phyloP scores from a whole-genome alignment of 352 stramenopile species.

The Thraustotheca clavata region DNA sequence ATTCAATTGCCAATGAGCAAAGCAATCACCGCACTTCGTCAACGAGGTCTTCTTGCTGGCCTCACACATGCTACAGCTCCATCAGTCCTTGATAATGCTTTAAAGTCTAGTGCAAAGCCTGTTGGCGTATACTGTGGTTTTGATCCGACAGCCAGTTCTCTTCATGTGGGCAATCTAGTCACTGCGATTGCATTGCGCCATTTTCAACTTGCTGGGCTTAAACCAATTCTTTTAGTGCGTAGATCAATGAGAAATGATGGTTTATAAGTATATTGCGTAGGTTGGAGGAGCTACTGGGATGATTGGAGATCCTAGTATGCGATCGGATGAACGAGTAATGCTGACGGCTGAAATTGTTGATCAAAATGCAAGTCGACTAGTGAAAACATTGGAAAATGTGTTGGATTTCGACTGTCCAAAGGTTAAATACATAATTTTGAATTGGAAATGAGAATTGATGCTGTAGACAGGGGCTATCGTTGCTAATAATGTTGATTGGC shows the following conservation, averaged over 20 bases:
- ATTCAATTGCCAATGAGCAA: too few relatives aligned
- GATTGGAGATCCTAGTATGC: conserved; percentile 98
- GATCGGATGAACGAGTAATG: conserved; percentile 94
- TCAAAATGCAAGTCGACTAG: conserved; percentile 86
- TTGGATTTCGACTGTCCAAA: conserved; percentile 86
- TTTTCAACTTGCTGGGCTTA: conserved; percentile 79
- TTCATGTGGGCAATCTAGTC: conserved; percentile 87
- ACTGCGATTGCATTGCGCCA: conserved; percentile 78
- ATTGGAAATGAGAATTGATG: too few relatives aligned
- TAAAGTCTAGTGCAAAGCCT: conserved; percentile 23
- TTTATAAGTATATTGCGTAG: conserved; percentile 14
- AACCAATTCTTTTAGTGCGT: conserved; percentile 82
- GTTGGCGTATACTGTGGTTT: conserved; percentile 83
- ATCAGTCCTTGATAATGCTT: conserved; percentile 38
- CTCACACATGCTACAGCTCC: conserved; percentile 59
- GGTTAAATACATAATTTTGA: background rate
- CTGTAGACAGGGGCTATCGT: conserved; percentile 85
- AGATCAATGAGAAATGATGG: background rate
- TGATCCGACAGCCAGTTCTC: conserved; percentile 86
- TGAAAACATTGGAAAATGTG: conserved; percentile 89
- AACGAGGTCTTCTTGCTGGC: conserved; percentile 64
- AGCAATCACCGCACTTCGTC: conserved; percentile 46
- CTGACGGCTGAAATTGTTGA: conserved; percentile 91
- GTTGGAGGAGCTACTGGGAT: conserved; percentile 82
- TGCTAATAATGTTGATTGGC: conserved; percentile 98